These are phyloP conservation scores for Neocallimastix lanati DNA, from an alignment of 192 early-diverging fungal genomes.

Conservation along the genomic window DNA sequence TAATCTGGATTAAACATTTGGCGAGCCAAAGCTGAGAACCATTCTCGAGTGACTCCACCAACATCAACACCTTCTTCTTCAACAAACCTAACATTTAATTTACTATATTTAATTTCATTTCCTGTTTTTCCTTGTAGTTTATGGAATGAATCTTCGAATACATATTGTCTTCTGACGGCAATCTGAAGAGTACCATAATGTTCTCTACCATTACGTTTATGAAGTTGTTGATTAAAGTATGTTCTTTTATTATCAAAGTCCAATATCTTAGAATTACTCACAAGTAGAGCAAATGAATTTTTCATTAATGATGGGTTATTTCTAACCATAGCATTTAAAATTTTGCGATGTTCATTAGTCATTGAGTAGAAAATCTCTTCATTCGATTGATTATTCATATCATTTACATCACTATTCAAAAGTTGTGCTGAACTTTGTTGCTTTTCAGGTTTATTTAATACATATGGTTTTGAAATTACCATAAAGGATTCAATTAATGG, in stretches of 20 bases:
- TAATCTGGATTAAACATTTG: conserved; percentile 98
- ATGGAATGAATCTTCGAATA: conserved; percentile 94
- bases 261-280: conserved; percentile 91
- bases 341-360: conserved; percentile 86
- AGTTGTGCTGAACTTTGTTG: conserved; percentile 5
- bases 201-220: conserved; percentile 53
- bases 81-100: conserved; percentile 79
- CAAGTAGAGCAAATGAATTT: conserved; percentile 86
- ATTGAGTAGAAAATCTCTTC: conserved; percentile 56
- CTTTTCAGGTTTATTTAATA: conserved; percentile 20
- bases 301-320: conserved; percentile 91
- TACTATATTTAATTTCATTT: conserved; percentile 84
- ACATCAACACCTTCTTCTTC: conserved; percentile 97
- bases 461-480: conserved; percentile 90
- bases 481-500: conserved; percentile 94
- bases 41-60: conserved; percentile 92
- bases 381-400: conserved; percentile 7
- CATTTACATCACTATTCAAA: conserved; percentile 1
- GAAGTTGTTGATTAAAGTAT: conserved; percentile 89
- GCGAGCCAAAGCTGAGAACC: conserved; percentile 89
- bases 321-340: conserved; percentile 92
- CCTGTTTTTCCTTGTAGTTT: conserved; percentile 77
- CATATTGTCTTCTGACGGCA: conserved; percentile 76
- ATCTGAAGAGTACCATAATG: conserved; percentile 59
- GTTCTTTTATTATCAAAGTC: conserved; percentile 99